These are phyloP conservation scores for Aspergillus sp. DNA, from an alignment of 2,329 filamentous ascomycete species.

Conservation along the genomic window DNA sequence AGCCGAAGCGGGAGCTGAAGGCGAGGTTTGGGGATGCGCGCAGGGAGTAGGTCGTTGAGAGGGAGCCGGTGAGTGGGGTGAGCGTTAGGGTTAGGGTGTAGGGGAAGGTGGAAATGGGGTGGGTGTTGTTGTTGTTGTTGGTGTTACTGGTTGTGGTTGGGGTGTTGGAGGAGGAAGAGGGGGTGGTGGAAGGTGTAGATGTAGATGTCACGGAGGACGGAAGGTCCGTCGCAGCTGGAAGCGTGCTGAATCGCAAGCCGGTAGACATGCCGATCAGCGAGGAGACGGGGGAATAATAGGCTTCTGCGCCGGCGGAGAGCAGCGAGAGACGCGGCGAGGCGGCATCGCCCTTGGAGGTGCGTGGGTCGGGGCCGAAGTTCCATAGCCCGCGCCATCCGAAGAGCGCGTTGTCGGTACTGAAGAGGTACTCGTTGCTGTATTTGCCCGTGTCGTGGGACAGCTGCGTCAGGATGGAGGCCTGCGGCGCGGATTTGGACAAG, in stretches of 20 bases:
- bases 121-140: slow-evolving; percentile 19
- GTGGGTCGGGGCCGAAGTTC: slow-evolving; percentile 78
- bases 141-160: slow-evolving; percentile 17
- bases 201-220: slow-evolving; percentile 14
- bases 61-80: slow-evolving; percentile 90
- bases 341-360: slow-evolving; percentile 18
- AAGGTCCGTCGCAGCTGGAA: slow-evolving; percentile 55
- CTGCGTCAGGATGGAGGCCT: slow-evolving; percentile 47
- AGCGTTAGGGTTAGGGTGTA: slow-evolving; percentile 90
- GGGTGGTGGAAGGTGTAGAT: slow-evolving; percentile 20
- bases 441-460: slow-evolving; percentile 73
- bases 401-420: slow-evolving; percentile 87
- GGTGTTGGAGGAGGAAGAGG: slow-evolving; percentile 17
- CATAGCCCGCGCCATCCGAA: slow-evolving; percentile 86
- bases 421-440: slow-evolving; percentile 85
- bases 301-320: slow-evolving; percentile 86
- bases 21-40: slow-evolving; percentile 80
- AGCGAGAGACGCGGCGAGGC: slow-evolving; percentile 68
- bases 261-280: slow-evolving; percentile 91
- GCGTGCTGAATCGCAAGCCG: slow-evolving; percentile 83
- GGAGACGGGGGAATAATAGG: slow-evolving; percentile 94
- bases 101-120: slow-evolving; percentile 69
- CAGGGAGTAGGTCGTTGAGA: slow-evolving; percentile 89
- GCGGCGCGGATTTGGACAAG: slow-evolving; percentile 44
- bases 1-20: slow-evolving; percentile 87